Evolutionary conservation across 306 rosid species (phyloP).

Genomic region (Rosa persica): DNA sequence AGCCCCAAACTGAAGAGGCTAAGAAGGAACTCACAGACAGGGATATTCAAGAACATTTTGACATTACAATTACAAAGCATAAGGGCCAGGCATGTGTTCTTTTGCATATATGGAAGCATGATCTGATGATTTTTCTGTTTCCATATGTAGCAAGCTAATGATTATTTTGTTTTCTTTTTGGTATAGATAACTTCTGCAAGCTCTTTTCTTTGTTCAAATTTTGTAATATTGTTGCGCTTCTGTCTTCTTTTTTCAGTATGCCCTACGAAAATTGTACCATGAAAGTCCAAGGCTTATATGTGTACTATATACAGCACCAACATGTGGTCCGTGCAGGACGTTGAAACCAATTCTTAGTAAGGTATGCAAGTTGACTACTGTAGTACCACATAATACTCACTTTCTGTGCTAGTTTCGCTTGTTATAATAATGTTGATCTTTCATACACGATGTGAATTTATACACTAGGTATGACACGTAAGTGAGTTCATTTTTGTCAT

Average conservation of each 20-base stretch:
- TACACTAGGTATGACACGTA: not conserved
- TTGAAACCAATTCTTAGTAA: constrained; percentile 92
- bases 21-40: constrained; percentile 79
- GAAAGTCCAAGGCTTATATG: constrained; percentile 95
- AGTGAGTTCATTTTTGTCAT: not conserved
- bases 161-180: constrained; percentile 10
- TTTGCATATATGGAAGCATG: constrained; percentile 3
- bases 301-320: constrained; percentile 82
- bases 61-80: constrained; percentile 82
- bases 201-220: not conserved
- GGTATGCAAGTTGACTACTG: constrained; percentile 44
- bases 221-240: not conserved
- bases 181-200: not conserved
- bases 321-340: constrained; percentile 95
- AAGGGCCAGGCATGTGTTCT: constrained; percentile 66
- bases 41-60: constrained; percentile 86
- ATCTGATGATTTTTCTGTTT: not conserved
- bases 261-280: constrained; percentile 91
- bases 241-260: constrained; percentile 56
- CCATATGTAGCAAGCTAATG: not conserved
- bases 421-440: not conserved
- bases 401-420: constrained; percentile 12
- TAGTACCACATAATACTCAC: constrained; percentile 12
- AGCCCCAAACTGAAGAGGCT: constrained; percentile 86
- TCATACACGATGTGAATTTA: constrained; percentile 15